Conservation (phyloP, 768 basidiomycete genomes). For the Mycena leptocephala region DNA sequence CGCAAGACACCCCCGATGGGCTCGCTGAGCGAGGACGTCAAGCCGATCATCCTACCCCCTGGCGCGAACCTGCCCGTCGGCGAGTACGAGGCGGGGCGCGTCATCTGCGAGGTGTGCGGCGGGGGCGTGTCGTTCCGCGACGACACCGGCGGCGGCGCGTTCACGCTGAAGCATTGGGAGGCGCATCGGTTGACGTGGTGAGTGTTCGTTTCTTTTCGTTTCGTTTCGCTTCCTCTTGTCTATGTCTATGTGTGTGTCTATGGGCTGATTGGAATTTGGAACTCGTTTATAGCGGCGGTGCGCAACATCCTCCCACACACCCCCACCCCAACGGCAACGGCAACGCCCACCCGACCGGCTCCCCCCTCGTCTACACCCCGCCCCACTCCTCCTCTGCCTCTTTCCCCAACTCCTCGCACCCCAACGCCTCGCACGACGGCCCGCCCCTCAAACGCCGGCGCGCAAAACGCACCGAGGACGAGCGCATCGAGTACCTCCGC, state of each 20-base stretch:
- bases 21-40: conserved; percentile 5
- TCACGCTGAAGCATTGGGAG: conserved; percentile 81
- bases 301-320: not conserved
- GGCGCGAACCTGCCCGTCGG: conserved; percentile 40
- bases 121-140: conserved; percentile 78
- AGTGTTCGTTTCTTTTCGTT: conserved; percentile 37
- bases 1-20: conserved; percentile 30
- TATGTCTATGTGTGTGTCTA: not conserved
- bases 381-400: not conserved
- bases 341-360: not conserved
- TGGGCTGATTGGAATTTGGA: not conserved
- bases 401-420: not conserved
- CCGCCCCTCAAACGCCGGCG: conserved; percentile 39
- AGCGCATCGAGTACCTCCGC: conserved; percentile 64
- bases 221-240: too few relatives aligned
- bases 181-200: conserved; percentile 76
- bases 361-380: not conserved
- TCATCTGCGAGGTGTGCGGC: conserved; percentile 78
- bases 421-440: not conserved
- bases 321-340: not conserved
- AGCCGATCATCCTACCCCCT: conserved; percentile 33
- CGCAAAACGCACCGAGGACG: conserved; percentile 59
- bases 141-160: conserved; percentile 67
- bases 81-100: conserved; percentile 79
- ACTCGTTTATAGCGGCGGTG: not conserved